Base-by-base conservation (phyloP, 345 rosid genomes). In the Sonneratia alba region DNA sequence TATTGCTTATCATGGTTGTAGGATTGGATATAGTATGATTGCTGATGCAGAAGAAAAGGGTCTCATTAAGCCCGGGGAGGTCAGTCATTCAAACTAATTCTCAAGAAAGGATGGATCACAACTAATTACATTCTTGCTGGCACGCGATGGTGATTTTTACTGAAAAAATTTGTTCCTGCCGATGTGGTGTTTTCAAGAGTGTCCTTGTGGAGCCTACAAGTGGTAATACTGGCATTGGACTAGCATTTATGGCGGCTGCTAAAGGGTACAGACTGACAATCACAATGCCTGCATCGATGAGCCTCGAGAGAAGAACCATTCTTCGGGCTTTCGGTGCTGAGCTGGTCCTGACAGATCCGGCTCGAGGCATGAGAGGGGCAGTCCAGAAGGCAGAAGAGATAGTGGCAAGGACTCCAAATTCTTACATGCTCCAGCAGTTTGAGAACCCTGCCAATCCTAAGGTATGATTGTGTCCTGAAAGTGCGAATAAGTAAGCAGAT, bases 21-120 rank as follows among this genome's bases (percentile, higher is more conserved):
- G 92, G 84, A 88, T 88, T 77, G 96, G 87, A n/a, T 84, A 85
- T 56, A 88, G 96, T 73, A 90, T 90, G 96, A 87, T 90, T 34
- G 51, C 77, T 37, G 93, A 90, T 84, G 96, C 96, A 66, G 93
- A 85, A 80, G 91, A 85, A 77, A 78, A 84, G 78, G 91, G 89
- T 69, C 86, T 85, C 66, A 85, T 88, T 69, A 78, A 37, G 61
- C 87, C 88, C 6, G 90, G 89, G 0, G 84, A 86, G 93, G 93
- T 90, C 76, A 69, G 88, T 82, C 56, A 70, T 61, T 57, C 24
- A 27, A 48, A 55, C 45, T 70, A 42, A n/a, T 72, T 68, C 16
- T 48, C 36, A 14, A 69, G 1, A 27, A 18, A 69, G 15, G 5
- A n/a, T 36, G 10, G 45, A 42, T 42, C 45, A 0, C 45, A 42